Evolutionary conservation across 2,329 filamentous ascomycete species (phyloP).

Genomic region (Aspergillus vadensis): DNA sequence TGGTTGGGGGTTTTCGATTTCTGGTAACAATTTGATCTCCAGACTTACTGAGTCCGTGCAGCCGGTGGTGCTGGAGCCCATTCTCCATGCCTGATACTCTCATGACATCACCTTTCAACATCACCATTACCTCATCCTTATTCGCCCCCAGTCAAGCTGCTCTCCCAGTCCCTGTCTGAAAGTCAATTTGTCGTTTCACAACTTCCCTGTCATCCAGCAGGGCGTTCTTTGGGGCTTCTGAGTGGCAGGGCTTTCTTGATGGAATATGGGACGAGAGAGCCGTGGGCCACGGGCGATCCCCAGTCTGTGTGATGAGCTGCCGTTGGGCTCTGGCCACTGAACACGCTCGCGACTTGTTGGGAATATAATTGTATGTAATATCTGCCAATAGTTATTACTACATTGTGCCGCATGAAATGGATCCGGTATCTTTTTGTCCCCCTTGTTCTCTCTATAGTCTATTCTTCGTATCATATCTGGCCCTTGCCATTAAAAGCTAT

Average conservation of each 20-base stretch:
- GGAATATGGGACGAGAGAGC: too few relatives aligned
- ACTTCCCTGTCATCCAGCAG: not conserved
- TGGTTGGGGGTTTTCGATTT: too few relatives aligned
- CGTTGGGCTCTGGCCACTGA: not conserved
- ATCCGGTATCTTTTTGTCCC: too few relatives aligned
- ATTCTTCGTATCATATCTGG: too few relatives aligned
- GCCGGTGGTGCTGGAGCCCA: too few relatives aligned
- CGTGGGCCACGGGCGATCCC: too few relatives aligned
- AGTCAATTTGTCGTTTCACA: not conserved
- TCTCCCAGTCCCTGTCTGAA: not conserved
- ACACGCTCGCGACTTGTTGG: too few relatives aligned
- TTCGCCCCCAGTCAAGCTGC: not conserved
- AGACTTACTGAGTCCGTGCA: not conserved
- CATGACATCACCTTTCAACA: not conserved
- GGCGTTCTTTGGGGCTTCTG: not conserved
- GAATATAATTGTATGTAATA: too few relatives aligned
- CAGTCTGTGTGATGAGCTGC: not conserved
- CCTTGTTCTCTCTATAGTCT: too few relatives aligned
- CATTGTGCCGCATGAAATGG: too few relatives aligned
- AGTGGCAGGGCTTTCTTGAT: not conserved
- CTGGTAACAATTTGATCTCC: not conserved
- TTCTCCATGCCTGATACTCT: not conserved
- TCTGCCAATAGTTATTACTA: too few relatives aligned
- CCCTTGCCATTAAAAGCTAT: too few relatives aligned
- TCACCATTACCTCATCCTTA: not conserved